These are phyloP conservation scores for Acer campestre DNA, from an alignment of 345 rosid genomes.

Conservation along the genomic window DNA sequence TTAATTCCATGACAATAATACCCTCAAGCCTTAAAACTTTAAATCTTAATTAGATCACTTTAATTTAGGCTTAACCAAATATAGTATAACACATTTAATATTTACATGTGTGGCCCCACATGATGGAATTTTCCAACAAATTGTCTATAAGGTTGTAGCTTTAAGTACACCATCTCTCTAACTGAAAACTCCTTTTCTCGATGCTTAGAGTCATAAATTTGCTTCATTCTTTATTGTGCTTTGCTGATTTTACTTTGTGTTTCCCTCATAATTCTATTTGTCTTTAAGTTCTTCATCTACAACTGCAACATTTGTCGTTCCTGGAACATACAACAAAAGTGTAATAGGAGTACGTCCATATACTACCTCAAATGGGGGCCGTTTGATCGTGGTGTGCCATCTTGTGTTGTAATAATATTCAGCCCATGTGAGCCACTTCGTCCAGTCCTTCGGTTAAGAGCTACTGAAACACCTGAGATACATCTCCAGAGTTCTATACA, in stretches of 20 bases:
- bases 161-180: slow-evolving; percentile 5
- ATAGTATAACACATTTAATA: too few species aligned
- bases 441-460: not conserved
- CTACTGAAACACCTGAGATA: not conserved
- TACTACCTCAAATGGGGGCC: not conserved
- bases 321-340: not conserved
- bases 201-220: not conserved
- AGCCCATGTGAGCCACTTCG: not conserved
- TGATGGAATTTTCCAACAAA: too few species aligned
- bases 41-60: too few species aligned
- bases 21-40: too few species aligned
- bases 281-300: not conserved
- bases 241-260: not conserved
- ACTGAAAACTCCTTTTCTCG: slow-evolving; percentile 2
- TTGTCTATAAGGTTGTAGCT: slow-evolving; percentile 10
- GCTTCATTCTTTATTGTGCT: not conserved
- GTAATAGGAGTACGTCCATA: not conserved
- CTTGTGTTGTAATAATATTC: not conserved
- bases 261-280: not conserved
- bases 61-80: too few species aligned
- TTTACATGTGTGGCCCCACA: too few species aligned
- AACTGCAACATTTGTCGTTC: not conserved
- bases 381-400: not conserved
- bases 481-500: not conserved
- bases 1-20: too few species aligned